These are phyloP conservation scores for Metschnikowia drakensbergensis DNA, from an alignment of 805 yeast species.

Conservation along the genomic window DNA sequence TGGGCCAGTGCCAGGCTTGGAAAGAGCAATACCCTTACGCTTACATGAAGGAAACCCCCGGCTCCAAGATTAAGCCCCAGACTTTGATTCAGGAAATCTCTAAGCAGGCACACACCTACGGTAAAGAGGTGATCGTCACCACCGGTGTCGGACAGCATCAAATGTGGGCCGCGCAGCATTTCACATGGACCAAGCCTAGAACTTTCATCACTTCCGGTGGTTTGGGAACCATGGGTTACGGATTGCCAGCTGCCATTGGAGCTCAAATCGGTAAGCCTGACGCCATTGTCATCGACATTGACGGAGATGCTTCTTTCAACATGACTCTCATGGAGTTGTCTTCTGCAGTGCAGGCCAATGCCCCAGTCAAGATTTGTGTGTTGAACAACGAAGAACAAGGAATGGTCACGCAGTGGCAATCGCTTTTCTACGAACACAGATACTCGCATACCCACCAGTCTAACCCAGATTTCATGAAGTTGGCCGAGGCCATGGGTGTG, in stretches of 20 bases:
- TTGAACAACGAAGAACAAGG: conserved; percentile 98
- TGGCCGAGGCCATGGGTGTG: conserved; percentile 93
- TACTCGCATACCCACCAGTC: conserved; percentile 96
- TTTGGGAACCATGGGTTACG: conserved; percentile 97
- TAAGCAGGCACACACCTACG: conserved; percentile 57
- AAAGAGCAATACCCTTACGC: conserved; percentile 80
- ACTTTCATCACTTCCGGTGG: conserved; percentile 98
- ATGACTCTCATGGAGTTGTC: conserved; percentile 94
- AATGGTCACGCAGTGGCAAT: conserved; percentile 99
- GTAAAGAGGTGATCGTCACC: conserved; percentile 79
- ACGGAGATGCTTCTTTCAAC: conserved; percentile 98
- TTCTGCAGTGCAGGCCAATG: conserved; percentile 88
- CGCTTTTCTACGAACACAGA: conserved; percentile 93
- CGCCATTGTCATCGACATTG: conserved; percentile 91
- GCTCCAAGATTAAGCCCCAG: conserved; percentile 84
- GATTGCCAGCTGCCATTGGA: conserved; percentile 96
- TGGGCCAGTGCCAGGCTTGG: conserved; percentile 71
- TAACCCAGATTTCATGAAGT: conserved; percentile 89
- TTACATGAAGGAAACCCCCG: conserved; percentile 78
- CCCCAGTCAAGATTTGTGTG: conserved; percentile 86
- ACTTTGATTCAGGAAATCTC: conserved; percentile 79
- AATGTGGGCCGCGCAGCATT: conserved; percentile 99
- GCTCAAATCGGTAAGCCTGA: conserved; percentile 97
- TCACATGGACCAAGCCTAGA: conserved; percentile 90
- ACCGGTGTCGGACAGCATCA: conserved; percentile 99